Conservation (phyloP, 2,329 filamentous ascomycete genomes). For the Emergomyces pasteurianus region DNA sequence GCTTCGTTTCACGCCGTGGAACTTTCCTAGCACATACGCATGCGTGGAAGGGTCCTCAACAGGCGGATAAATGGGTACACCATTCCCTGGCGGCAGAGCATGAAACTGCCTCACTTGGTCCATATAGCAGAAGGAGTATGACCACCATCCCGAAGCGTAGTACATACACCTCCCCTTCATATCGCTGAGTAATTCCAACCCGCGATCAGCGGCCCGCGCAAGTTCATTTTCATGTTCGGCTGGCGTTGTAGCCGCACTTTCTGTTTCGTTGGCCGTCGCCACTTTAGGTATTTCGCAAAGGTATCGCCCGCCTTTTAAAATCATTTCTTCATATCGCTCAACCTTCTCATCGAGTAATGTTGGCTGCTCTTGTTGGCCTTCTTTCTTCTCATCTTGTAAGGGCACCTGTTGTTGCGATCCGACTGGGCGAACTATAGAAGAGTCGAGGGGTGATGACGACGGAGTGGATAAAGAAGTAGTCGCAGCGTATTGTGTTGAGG, state of each 20-base stretch:
- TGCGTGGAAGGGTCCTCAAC: slow-evolving; percentile 63
- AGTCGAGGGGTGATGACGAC: slow-evolving; percentile 1
- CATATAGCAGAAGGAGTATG: slow-evolving; percentile 88
- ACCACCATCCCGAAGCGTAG: slow-evolving; percentile 84
- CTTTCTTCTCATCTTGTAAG: slow-evolving; percentile 30
- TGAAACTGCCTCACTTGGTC: slow-evolving; percentile 83
- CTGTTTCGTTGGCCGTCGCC: slow-evolving; percentile 49
- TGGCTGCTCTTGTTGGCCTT: slow-evolving; percentile 49
- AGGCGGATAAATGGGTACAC: slow-evolving; percentile 56
- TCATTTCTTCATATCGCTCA: slow-evolving; percentile 61
- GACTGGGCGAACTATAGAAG: slow-evolving; percentile 2
- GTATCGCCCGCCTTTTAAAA: slow-evolving; percentile 56
- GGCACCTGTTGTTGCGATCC: slow-evolving; percentile 13
- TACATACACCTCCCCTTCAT: slow-evolving; percentile 76
- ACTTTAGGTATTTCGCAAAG: slow-evolving; percentile 76
- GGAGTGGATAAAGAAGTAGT: slow-evolving; percentile 11
- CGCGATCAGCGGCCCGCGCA: slow-evolving; percentile 60
- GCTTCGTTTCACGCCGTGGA: slow-evolving; percentile 24
- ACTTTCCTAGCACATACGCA: slow-evolving; percentile 65
- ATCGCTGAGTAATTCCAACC: slow-evolving; percentile 66
- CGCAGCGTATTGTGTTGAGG: slow-evolving; percentile 12
- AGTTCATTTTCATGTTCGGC: slow-evolving; percentile 56
- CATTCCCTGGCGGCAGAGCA: slow-evolving; percentile 58
- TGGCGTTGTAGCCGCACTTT: slow-evolving; percentile 47
- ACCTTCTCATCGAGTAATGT: slow-evolving; percentile 49